Percentiles rank a stretch among this genome's conserved stretches.
Conservation (phyloP, 352 stramenopile species). For the Phytophthora tentaculata region DNA sequence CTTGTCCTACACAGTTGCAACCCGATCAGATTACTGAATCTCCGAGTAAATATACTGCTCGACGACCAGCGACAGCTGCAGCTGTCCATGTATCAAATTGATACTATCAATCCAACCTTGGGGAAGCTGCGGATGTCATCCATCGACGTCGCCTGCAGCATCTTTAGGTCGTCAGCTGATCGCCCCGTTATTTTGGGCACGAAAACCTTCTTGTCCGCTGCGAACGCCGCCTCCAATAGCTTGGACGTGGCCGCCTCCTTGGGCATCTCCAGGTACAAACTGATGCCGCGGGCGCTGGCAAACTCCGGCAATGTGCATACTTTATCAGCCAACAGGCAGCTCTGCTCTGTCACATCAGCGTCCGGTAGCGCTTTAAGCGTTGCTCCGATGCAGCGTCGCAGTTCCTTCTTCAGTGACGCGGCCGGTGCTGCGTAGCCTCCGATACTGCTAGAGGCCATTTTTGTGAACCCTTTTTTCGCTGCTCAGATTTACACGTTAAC, state of each 20-base stretch:
- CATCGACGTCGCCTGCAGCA: conserved; percentile 71
- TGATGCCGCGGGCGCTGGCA: conserved; percentile 45
- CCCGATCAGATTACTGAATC: conserved; percentile 28
- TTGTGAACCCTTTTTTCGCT: too few species aligned
- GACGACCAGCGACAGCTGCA: too few species aligned
- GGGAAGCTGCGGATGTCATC: conserved; percentile 82
- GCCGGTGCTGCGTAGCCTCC: too few species aligned
- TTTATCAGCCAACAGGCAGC: conserved; percentile 47
- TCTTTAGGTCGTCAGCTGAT: conserved; percentile 73
- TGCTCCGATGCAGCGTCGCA: conserved; percentile 63
- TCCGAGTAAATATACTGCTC: too few species aligned
- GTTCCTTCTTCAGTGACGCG: conserved; percentile 55
- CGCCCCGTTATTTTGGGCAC: conserved; percentile 87
- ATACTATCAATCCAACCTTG: conserved; percentile 50
- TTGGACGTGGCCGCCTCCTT: conserved; percentile 68
- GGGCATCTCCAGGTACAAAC: conserved; percentile 89
- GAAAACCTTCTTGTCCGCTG: conserved; percentile 75
- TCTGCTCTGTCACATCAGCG: conserved; percentile 59
- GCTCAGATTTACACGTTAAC: background rate
- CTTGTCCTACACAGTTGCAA: conserved; percentile 64
- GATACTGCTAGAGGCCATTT: conserved; percentile 20
- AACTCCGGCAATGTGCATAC: conserved; percentile 68
- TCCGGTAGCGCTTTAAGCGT: conserved; percentile 48
- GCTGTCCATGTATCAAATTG: too few species aligned
- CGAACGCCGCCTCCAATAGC: conserved; percentile 67